Evolutionary conservation across 352 stramenopile genomes (phyloP), one percentile per base, ranked within the genome.

Genomic region (Plasmopara muralis): DNA sequence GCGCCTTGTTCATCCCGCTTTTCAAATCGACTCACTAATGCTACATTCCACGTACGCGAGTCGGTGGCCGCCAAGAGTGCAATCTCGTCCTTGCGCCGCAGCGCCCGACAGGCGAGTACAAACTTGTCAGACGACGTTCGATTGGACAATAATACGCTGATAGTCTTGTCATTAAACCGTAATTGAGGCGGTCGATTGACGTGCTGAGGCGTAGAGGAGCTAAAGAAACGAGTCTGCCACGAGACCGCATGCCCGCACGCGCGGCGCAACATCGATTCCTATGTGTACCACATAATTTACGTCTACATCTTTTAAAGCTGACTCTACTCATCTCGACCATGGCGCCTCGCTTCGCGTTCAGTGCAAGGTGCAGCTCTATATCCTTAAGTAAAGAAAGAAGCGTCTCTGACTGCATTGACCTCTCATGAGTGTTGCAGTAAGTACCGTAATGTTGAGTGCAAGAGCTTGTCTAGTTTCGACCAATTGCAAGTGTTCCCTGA

Each of bases 361-460:
- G 73, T 38, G 53, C 70, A 14, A 83, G 72, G 72, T 77, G 30
- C 30, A 5, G 4, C n/a, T 29, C 15, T 43, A 16, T 9, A 39
- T 35, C 5, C 2, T 35, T 35, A 12, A 5, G 6, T 35, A 30
- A 33, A 9, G 16, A 4, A 12, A 43, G 0, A 35, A 38, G 9
- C 20, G 20, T 25, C 20, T 25, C 20, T 25, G 20, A 25, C 20
- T 25, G 20, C 20, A 25, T 25, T 25, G 20, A 25, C 20, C 20
- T 25, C 20, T 25, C 20, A 20, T 37, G 0, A 40, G 30, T 15
- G 6, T 25, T 15, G 25, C 56, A 92, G 82, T 56, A 92, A 92
- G 57, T 87, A 88, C 55, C 78, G 82, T 53, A 89, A 89, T 60
- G 55, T 89, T 30, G 78, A 89, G 64, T 85, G 73, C 65, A 66